Percentiles rank a stretch among this genome's conserved stretches.
phyloP scores from a whole-genome alignment of 257 asterid genomes.

The Solanum sitiens region DNA sequence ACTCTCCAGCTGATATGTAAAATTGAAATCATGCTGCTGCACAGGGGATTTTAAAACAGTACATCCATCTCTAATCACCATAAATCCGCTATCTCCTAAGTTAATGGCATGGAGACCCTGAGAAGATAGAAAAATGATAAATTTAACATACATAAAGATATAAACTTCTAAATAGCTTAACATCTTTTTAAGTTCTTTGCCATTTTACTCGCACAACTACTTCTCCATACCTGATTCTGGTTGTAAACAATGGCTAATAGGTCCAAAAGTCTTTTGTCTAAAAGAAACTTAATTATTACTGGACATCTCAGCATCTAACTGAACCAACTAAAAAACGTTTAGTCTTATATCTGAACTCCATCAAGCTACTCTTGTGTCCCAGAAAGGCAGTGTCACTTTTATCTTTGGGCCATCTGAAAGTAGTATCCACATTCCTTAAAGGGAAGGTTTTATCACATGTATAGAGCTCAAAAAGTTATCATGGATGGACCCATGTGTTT shows the following conservation, averaged over 20 bases:
- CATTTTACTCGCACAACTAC: not conserved
- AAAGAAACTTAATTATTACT: not conserved
- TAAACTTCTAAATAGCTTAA: not conserved
- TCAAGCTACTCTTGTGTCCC: not conserved
- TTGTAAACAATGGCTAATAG: not conserved
- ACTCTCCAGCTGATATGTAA: constrained; percentile 77
- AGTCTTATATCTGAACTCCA: not conserved
- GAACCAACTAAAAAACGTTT: not conserved
- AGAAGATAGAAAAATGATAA: not conserved
- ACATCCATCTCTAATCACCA: constrained; percentile 84
- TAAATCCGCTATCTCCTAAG: constrained; percentile 93
- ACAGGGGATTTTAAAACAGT: constrained; percentile 76
- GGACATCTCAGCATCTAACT: not conserved
- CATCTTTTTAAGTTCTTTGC: not conserved
- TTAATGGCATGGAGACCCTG: constrained; percentile 89
- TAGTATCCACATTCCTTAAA: not conserved
- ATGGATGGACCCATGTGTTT: not conserved
- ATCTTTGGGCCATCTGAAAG: not conserved
- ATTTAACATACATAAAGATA: not conserved
- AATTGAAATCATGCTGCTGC: constrained; percentile 97
- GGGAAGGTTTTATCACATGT: not conserved
- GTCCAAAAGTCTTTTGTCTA: not conserved
- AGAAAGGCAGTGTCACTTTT: not conserved
- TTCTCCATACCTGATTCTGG: not conserved
- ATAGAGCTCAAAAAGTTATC: not conserved